phyloP scores from a whole-genome alignment of 495 filamentous ascomycete genomes.

The Xylaria castorea region DNA sequence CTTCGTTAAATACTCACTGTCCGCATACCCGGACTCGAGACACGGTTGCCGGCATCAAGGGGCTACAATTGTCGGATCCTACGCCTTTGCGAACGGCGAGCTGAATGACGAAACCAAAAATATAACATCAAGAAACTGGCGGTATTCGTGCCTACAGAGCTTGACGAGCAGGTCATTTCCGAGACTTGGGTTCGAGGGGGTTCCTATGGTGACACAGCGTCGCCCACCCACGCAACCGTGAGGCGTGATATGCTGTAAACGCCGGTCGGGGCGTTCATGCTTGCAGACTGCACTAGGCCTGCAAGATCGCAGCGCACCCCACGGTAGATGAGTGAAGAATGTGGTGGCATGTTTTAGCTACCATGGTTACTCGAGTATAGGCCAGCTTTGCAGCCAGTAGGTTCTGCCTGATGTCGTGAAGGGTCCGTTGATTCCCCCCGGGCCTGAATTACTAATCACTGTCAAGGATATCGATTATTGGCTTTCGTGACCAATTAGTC shows the following conservation, averaged over 20 bases:
- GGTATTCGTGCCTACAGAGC: background rate
- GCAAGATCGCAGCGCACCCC: conserved; percentile 17
- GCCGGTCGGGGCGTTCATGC: conserved; percentile 5
- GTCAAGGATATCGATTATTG: background rate
- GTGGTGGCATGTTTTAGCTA: background rate
- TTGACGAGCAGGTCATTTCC: conserved; percentile 16
- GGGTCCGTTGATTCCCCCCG: background rate
- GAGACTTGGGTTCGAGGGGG: background rate
- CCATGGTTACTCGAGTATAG: background rate
- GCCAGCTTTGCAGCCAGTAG: background rate
- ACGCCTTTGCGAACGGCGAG: background rate
- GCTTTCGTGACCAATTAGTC: background rate
- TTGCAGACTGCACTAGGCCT: background rate
- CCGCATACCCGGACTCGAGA: background rate
- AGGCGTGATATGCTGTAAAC: conserved; percentile 15
- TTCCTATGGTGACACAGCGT: conserved; percentile 18
- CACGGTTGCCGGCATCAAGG: conserved; percentile 13
- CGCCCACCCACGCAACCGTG: conserved; percentile 13
- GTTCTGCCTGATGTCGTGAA: background rate
- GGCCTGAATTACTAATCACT: background rate
- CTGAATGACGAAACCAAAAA: background rate
- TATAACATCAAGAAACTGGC: background rate
- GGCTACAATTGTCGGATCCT: background rate
- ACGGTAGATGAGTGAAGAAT: background rate
- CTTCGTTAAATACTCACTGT: background rate